Conservation (phyloP, 495 filamentous ascomycete species). For the Podospora pseudoanserina region DNA sequence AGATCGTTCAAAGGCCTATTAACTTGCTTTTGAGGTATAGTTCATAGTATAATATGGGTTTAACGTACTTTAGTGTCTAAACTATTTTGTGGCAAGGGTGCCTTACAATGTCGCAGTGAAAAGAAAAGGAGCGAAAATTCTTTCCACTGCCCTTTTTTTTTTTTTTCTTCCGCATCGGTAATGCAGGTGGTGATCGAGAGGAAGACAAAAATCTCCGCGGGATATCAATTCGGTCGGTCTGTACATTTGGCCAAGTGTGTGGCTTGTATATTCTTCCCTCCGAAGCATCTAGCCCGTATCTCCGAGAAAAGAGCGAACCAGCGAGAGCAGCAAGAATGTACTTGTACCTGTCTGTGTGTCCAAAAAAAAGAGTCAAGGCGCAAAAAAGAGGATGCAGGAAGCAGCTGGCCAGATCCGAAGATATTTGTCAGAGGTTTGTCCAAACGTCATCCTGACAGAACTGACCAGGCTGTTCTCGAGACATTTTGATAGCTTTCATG, state of each 20-base stretch:
- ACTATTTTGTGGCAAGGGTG: no score
- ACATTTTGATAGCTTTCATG: not conserved
- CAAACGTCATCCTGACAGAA: conserved; percentile 1
- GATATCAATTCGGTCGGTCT: not conserved
- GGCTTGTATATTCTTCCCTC: not conserved
- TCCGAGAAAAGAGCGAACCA: conserved; percentile 5
- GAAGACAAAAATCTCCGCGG: not conserved
- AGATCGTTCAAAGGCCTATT: no score
- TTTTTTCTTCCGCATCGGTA: not conserved
- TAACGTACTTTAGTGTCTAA: no score
- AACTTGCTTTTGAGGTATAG: no score
- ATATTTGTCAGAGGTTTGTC: not conserved
- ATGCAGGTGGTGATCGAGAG: not conserved
- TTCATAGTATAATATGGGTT: no score
- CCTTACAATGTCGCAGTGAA: not conserved
- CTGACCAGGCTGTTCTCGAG: not conserved
- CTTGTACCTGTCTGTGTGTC: not conserved
- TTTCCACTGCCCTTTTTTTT: not conserved
- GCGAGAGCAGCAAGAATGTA: not conserved
- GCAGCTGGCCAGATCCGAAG: not conserved
- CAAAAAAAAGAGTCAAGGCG: not conserved
- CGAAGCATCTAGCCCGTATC: not conserved
- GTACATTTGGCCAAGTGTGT: not conserved
- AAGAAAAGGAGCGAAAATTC: not conserved
- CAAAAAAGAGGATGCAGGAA: not conserved